phyloP scores from a whole-genome alignment of 306 rosid species.

The Ormosia emarginata region DNA sequence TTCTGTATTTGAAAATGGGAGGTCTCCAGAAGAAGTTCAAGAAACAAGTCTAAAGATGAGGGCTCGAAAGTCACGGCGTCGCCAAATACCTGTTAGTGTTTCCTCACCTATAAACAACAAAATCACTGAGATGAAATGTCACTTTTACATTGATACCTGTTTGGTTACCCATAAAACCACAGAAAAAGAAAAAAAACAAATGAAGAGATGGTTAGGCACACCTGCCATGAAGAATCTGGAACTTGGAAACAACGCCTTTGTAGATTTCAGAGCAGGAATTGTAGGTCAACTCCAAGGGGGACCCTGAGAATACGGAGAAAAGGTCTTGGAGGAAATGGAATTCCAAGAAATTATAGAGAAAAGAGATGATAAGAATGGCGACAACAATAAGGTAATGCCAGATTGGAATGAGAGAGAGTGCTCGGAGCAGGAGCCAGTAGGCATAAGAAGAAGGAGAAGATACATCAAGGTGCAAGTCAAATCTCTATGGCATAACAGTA shows the following conservation, averaged over 20 bases:
- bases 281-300: constrained; percentile 43
- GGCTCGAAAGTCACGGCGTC: constrained; percentile 86
- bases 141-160: no score
- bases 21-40: constrained; percentile 63
- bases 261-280: constrained; percentile 48
- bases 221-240: constrained; percentile 70
- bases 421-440: constrained; percentile 44
- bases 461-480: not conserved
- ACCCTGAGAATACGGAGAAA: constrained; percentile 56
- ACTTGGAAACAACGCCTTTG: constrained; percentile 71
- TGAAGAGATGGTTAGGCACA: no score
- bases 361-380: not conserved
- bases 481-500: no score
- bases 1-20: constrained; percentile 66
- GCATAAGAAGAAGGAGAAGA: constrained; percentile 2
- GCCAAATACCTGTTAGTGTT: constrained; percentile 43
- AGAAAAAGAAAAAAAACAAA: not conserved
- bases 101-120: no score
- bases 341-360: constrained; percentile 72
- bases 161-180: not conserved
- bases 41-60: constrained; percentile 80
- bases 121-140: no score
- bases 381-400: constrained; percentile 40
- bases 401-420: constrained; percentile 50
- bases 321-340: constrained; percentile 61